Evolutionary conservation across 371 early-diverging fungal species (phyloP), one percentile per base, ranked within the genome.

Genomic region (Mortierella sp.): DNA sequence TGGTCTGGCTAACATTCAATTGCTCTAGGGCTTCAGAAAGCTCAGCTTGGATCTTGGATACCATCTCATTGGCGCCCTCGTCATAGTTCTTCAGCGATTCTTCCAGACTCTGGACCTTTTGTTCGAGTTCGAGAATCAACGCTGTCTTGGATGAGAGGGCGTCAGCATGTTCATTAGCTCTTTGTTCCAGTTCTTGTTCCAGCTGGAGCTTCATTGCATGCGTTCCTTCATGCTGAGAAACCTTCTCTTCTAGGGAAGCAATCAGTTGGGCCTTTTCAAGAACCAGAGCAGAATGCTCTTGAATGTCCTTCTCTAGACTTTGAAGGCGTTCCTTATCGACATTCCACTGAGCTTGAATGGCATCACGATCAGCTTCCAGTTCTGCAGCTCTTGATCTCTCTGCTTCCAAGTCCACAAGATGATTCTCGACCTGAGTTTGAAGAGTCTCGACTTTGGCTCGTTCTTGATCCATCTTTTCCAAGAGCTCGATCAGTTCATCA

Each of bases 231-330:
- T 78, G 82, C 13, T 63, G 47, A 0, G 70, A 50, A 3, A 78
- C 82, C n/a, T 76, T 81, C 9, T 72, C 82, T 55, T 84, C 87
- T 45, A 85, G 69, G 5, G 79, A 67, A 24, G 72, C 69, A 11
- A 85, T 70, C 45, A 65, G 64, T 2, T 59, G 68, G 0, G 52
- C 62, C 59, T 74, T 79, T 38, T 74, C 71, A 50, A 41, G 57
- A 33, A 71, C 58, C 32, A 53, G 64, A 4, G 53, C 24, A 19
- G 67, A 53, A 3, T 74, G 80, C 11, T 62, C 61, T 45, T 74
- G 74, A 33, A 79, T 74, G 28, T 67, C 57, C 72, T 70, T 71
- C 24, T 79, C 72, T 55, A 79, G 58, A 6, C 50, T 40, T 33
- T 45, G 47, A 32, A 79, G 74, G 33, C 70, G 66, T 1, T 70